These are phyloP conservation scores for Sapria himalayana DNA, from an alignment of 345 rosid species.

Conservation along the genomic window DNA sequence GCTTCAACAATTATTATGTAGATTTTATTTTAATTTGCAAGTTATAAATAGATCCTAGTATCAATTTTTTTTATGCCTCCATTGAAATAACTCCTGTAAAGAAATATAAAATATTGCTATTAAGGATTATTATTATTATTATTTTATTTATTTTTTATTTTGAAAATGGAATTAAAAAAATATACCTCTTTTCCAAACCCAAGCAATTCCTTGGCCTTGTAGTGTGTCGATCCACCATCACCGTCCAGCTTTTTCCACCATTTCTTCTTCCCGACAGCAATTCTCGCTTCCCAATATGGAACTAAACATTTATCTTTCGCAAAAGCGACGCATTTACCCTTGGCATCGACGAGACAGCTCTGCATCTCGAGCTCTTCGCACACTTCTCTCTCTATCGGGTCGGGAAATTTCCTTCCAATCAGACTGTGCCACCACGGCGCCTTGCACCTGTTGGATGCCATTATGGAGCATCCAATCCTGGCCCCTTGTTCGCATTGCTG, in stretches of 20 bases:
- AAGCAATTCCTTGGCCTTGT: constrained; percentile 26
- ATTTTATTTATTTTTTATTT: too few relatives aligned
- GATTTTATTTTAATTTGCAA: too few relatives aligned
- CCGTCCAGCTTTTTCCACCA: constrained; percentile 9
- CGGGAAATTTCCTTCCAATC: constrained; percentile 12
- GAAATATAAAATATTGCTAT: too few relatives aligned
- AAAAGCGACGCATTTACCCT: constrained; percentile 40
- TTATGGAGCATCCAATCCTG: constrained; percentile 63
- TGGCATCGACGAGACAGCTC: constrained; percentile 34
- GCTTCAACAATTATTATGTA: too few relatives aligned
- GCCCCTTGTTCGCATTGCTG: constrained; percentile 67
- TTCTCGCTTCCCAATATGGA: constrained; percentile 49
- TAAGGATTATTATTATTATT: too few relatives aligned
- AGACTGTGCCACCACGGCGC: constrained; percentile 61
- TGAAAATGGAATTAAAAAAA: too few relatives aligned
- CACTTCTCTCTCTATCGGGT: constrained; percentile 38
- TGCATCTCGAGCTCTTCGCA: constrained; percentile 69
- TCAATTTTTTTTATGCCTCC: too few relatives aligned
- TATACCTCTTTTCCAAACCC: too few relatives aligned
- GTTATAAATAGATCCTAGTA: too few relatives aligned
- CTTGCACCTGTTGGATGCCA: constrained; percentile 51
- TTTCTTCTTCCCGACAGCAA: constrained; percentile 14
- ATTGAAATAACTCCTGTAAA: too few relatives aligned
- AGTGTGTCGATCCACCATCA: constrained; percentile 12
- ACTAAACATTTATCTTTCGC: constrained; percentile 33